phyloP scores from a whole-genome alignment of 306 rosid genomes.

The Purshia tridentata region DNA sequence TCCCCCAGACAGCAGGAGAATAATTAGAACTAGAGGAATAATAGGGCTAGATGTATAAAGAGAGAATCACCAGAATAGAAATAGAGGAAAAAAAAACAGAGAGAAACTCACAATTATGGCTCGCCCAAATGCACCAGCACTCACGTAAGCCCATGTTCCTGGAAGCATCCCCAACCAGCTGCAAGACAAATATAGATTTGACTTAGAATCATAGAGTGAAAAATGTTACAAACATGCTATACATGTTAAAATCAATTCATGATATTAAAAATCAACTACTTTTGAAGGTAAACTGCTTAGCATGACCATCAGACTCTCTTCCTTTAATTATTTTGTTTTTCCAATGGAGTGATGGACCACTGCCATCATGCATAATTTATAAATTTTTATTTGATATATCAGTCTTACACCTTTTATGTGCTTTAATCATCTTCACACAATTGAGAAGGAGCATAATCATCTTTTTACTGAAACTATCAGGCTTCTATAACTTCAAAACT shows the following conservation, averaged over 20 bases:
- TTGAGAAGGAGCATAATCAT: background rate
- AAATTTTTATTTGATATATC: background rate
- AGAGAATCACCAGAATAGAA: background rate
- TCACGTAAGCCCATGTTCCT: constrained; percentile 99
- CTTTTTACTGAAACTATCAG: background rate
- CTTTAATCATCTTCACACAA: background rate
- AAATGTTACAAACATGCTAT: background rate
- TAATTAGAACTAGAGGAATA: background rate
- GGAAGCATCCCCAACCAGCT: constrained; percentile 99
- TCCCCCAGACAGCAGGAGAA: background rate
- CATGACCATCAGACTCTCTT: background rate
- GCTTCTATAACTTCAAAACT: background rate
- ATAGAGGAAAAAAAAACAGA: constrained; percentile 6
- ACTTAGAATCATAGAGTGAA: constrained; percentile 23
- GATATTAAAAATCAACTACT: background rate
- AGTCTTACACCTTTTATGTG: background rate
- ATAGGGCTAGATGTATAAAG: too few relatives aligned
- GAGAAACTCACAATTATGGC: constrained; percentile 82
- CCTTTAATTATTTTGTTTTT: background rate
- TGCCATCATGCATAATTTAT: background rate
- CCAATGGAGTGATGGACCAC: background rate
- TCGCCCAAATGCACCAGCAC: constrained; percentile 99
- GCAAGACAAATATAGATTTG: constrained; percentile 27
- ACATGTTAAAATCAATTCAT: background rate
- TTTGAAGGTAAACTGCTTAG: background rate